Evolutionary conservation across 2,329 filamentous ascomycete genomes (phyloP), one percentile per base, ranked within the genome.

Genomic region (Clarireedia homoeocarpa): DNA sequence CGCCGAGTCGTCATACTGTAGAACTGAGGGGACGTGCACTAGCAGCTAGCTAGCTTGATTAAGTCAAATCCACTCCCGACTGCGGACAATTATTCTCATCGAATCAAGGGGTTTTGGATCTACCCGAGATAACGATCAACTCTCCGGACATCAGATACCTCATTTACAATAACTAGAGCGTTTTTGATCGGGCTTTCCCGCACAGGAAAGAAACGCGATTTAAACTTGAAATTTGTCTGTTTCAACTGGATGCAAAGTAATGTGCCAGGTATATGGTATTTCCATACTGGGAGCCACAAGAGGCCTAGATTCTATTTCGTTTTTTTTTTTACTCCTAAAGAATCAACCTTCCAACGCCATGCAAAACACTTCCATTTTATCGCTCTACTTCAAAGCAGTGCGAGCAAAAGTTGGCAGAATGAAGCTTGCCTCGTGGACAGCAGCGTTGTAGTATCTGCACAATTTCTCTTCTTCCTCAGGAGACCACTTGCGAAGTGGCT

Each of bases 361-460:
- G 17, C 44, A 55, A 44, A 38, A 26, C 26, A 6, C 50, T 44
- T 9, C 15, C 38, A 5, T 38, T 12, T 51, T 40, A 38, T 44
- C 15, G 48, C 30, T 57, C 50, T 79, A 84, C 73, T 82, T 71
- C 64, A 86, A 75, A 56, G 81, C 82, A 81, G 92, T 86, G 73
- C 89, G 84, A 58, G 92, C 92, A 73, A 97, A 99, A 71, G 83
- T 96, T 61, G 94, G 94, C 71, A 99, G 80, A 61, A 97, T 75
- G 73, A 97, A 99, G 73, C 86, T 85, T 61, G 94, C 92, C 79
- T 91, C 86, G 82, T 99, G 94, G 71, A 99, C 92, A 71, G 95
- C 89, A 71, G 89, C 81, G 79, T 91, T 97, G 82, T 99, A 99
- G 85, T 99, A 99, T 72, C 83, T 83, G 88, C 90, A 96, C 68